These are phyloP conservation scores for Fusarium sambucinum DNA, from an alignment of 2,329 filamentous ascomycete genomes.

Conservation along the genomic window DNA sequence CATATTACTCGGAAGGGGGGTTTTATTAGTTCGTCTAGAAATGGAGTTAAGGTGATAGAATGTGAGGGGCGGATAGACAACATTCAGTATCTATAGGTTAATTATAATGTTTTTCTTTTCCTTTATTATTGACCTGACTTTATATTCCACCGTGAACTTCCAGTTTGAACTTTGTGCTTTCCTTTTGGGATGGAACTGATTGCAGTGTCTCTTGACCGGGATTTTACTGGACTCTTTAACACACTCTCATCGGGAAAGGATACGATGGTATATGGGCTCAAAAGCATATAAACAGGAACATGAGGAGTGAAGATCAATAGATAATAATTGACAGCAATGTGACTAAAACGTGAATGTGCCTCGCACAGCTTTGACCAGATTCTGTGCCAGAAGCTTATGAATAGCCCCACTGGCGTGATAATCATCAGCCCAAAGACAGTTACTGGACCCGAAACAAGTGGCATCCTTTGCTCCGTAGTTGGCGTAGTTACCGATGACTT, in stretches of 20 bases:
- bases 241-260: no score
- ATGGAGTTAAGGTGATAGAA: neutral
- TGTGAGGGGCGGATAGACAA: neutral
- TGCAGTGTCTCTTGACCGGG: no score
- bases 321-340: rapidly evolving
- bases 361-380: conserved; percentile 14
- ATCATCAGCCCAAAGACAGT: conserved; percentile 38
- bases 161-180: no score
- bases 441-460: conserved; percentile 28
- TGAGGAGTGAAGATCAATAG: rapidly evolving
- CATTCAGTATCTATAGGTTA: neutral
- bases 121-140: neutral
- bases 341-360: conserved; percentile 4
- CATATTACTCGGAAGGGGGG: neutral
- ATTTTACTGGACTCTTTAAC: neutral
- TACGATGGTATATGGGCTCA: neutral
- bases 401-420: conserved; percentile 39
- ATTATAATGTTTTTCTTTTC: neutral
- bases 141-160: no score
- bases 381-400: conserved; percentile 35
- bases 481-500: conserved; percentile 17
- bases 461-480: conserved; percentile 34
- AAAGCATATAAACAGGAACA: rapidly evolving
- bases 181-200: no score
- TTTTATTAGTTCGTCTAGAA: neutral